phyloP scores from a whole-genome alignment of 306 rosid genomes.

The Aeschynomene evenia region DNA sequence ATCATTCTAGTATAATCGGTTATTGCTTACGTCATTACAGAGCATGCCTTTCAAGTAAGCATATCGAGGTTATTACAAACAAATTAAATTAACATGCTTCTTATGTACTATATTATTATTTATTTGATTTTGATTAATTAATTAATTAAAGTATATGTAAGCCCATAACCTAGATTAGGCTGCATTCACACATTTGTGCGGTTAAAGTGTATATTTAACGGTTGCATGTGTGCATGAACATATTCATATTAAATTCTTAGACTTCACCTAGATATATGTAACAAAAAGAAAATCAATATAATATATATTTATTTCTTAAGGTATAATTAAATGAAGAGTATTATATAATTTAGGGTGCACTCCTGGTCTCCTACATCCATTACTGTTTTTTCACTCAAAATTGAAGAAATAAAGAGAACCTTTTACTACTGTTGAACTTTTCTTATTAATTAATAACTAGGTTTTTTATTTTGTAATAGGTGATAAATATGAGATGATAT shows the following conservation, averaged over 20 bases:
- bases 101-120: too few relatives aligned
- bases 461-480: too few relatives aligned
- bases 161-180: conserved; percentile 50
- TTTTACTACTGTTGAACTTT: too few relatives aligned
- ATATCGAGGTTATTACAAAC: conserved; percentile 43
- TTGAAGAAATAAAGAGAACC: too few relatives aligned
- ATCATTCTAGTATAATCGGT: not conserved
- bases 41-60: conserved; percentile 52
- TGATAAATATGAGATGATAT: too few relatives aligned
- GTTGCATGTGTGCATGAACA: not conserved
- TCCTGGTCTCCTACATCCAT: not conserved
- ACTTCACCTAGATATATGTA: not conserved
- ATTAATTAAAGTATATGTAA: conserved; percentile 21
- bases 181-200: conserved; percentile 25
- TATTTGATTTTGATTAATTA: not conserved
- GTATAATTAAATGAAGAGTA: not conserved
- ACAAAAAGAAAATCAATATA: not conserved
- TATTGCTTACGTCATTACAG: conserved; percentile 46
- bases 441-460: too few relatives aligned
- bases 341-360: not conserved
- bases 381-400: not conserved
- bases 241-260: not conserved
- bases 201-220: conserved; percentile 29
- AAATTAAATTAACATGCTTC: conserved; percentile 43
- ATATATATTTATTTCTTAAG: not conserved